Conservation (phyloP, 169 alveolate species). For the Cytauxzoon felis region DNA sequence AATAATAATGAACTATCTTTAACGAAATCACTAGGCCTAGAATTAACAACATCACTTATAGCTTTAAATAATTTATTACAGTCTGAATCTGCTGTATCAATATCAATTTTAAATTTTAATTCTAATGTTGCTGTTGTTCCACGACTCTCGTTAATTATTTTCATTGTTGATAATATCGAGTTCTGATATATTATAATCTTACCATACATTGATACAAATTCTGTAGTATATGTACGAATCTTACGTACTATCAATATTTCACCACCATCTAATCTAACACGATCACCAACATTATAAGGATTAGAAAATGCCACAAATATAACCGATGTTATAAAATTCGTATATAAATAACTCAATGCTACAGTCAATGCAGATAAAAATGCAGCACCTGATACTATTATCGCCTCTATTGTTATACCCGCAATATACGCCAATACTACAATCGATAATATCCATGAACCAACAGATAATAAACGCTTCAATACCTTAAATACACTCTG, state of each 20-base stretch:
- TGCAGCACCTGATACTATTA: constrained; percentile 86
- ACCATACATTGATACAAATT: constrained; percentile 76
- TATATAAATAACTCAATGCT: constrained; percentile 78
- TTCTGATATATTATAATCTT: constrained; percentile 77
- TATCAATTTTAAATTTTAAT: constrained; percentile 71
- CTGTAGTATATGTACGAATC: constrained; percentile 81
- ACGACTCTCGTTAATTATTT: constrained; percentile 80
- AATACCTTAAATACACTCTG: constrained; percentile 79
- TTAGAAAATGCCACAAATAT: constrained; percentile 83
- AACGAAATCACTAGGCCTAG: constrained; percentile 80
- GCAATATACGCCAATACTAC: constrained; percentile 72
- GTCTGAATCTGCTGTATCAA: constrained; percentile 69
- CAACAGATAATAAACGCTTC: constrained; percentile 72
- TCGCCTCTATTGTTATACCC: constrained; percentile 80
- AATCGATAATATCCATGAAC: constrained; percentile 68
- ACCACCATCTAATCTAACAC: constrained; percentile 78
- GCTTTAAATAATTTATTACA: constrained; percentile 66
- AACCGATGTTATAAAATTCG: constrained; percentile 81
- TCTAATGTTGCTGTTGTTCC: constrained; percentile 74
- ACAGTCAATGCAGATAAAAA: constrained; percentile 80
- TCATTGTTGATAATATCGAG: constrained; percentile 74
- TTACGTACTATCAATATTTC: constrained; percentile 77
- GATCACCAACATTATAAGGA: constrained; percentile 83
- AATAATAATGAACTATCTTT: constrained; percentile 67
- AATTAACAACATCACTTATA: constrained; percentile 68